Base-by-base conservation (phyloP, 768 basidiomycete species). In the Asterophora lycoperdoides region DNA sequence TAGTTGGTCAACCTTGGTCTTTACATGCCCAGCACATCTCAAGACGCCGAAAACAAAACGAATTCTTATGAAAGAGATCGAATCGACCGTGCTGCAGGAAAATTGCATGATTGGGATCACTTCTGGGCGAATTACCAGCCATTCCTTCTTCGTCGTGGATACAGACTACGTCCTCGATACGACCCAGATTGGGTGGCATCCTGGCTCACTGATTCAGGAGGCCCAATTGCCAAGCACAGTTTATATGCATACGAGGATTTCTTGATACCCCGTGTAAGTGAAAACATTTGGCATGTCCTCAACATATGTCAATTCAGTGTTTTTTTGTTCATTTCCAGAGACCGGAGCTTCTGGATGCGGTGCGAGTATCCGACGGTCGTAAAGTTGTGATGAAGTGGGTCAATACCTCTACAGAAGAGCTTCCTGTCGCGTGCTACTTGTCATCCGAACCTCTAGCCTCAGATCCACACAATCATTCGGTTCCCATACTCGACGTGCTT, bases 401-500 rank as follows among this genome's bases (percentile, higher is more conserved):
- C 8, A 35, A 49, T 7, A 35, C 51, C 1, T 2, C 9, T 7
- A 44, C 14, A 9, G 36, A 47, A 29, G 57, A 61, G 34, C 30
- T 60, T 17, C 30, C 29, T 13, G 48, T 61, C 30, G 41, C 52
- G 20, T 45, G 36, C 7, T 48, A 56, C 41, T n/a, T 64, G 14
- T 48, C 46, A 17, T 53, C 51, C 3, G 42, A 48, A 28, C 44
- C 41, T 4, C 8, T 51, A 8, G 41, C 32, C 0, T 13, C 26
- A 1, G 59, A 64, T 44, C 49, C 60, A 17, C 20, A 59, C 13
- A 67, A 64, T 44, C 53, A 53, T 34, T 43, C 55, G 8, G 57
- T 61, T 3, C 60, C 60, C 1, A 35, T 67, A 2, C 50, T 62
- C 1, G 62, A 63, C 26, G 33, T 59, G 3, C 52, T 66, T 5